These are phyloP conservation scores for Cryptococcus sp. DNA, from an alignment of 1,284 basidiomycete species.

Conservation along the genomic window DNA sequence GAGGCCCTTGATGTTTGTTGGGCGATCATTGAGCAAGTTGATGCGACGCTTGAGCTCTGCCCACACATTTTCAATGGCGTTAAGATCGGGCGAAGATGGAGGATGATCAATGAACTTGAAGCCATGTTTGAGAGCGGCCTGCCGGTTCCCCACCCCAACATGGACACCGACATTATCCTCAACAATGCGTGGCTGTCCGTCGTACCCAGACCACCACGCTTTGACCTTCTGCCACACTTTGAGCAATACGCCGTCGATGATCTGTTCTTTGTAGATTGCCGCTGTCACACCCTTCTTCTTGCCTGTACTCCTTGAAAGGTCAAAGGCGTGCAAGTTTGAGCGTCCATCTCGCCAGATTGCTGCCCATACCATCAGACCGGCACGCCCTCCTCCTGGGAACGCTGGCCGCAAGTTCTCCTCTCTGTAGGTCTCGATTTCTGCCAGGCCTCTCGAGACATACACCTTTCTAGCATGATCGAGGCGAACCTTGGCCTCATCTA, in stretches of 20 bases:
- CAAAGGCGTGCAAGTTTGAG: constrained; percentile 6
- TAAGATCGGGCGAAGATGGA: constrained; percentile 13
- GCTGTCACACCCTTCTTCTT: constrained; percentile 10
- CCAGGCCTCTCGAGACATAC: constrained; percentile 14
- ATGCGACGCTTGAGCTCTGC: constrained; percentile 7
- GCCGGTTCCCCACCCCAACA: constrained; percentile 1
- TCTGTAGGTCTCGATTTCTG: constrained; percentile 4
- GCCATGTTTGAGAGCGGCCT: background rate
- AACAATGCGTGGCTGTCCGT: constrained; percentile 3
- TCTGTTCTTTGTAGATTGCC: constrained; percentile 15
- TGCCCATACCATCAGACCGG: constrained; percentile 9
- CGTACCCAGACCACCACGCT: background rate
- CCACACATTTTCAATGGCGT: constrained; percentile 13
- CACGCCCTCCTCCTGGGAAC: background rate
- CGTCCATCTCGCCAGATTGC: constrained; percentile 12
- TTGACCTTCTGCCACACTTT: constrained; percentile 5
- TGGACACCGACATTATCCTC: constrained; percentile 10
- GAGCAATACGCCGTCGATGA: constrained; percentile 5
- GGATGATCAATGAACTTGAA: constrained; percentile 6
- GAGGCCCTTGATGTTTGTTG: constrained; percentile 2
- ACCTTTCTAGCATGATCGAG: constrained; percentile 5
- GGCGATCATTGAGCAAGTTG: background rate
- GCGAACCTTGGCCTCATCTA: constrained; percentile 15
- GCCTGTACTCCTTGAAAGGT: constrained; percentile 1
- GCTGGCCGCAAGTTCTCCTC: constrained; percentile 8